Percentiles rank a stretch among this genome's conserved stretches.
Conservation (phyloP, 176 grass and related monocot species). For the Phyllostachys edulis region DNA sequence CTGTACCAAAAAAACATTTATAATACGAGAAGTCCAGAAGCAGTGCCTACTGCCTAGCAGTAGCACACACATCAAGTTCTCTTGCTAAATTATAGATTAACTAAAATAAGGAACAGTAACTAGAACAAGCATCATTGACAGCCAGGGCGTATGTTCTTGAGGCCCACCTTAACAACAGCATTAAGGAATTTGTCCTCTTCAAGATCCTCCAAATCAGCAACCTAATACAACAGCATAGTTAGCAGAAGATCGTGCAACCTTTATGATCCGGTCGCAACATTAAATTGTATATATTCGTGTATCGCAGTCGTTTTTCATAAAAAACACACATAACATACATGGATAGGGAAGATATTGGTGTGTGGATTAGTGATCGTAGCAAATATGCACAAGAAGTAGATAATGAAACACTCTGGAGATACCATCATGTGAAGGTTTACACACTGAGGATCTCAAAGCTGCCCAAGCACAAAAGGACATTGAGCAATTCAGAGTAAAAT, state of each 20-base stretch:
- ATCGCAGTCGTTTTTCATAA: neutral
- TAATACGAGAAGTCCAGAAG: constrained; percentile 4
- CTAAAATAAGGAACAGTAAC: neutral
- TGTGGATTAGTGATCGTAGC: neutral
- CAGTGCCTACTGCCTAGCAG: neutral
- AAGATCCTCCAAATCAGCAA: constrained; percentile 56
- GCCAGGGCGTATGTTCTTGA: neutral
- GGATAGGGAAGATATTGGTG: neutral
- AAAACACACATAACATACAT: neutral
- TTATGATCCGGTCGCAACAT: neutral
- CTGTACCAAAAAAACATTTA: neutral
- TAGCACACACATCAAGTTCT: neutral
- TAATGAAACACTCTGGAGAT: neutral
- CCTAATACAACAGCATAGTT: constrained; percentile 45
- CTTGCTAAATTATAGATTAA: neutral
- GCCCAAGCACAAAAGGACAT: neutral
- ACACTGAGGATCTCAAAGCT: neutral
- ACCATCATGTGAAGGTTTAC: neutral
- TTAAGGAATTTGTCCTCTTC: constrained; percentile 83
- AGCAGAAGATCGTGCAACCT: constrained; percentile 11
- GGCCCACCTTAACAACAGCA: constrained; percentile 85
- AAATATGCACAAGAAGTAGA: neutral
- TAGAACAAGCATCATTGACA: constrained; percentile 6
- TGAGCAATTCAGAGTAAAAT: neutral
- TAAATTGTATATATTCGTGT: neutral